Percentiles rank a stretch among this genome's conserved stretches.
Evolutionary conservation across 140 eudicot genomes (phyloP).

Genomic region (Senecio squalidus): DNA sequence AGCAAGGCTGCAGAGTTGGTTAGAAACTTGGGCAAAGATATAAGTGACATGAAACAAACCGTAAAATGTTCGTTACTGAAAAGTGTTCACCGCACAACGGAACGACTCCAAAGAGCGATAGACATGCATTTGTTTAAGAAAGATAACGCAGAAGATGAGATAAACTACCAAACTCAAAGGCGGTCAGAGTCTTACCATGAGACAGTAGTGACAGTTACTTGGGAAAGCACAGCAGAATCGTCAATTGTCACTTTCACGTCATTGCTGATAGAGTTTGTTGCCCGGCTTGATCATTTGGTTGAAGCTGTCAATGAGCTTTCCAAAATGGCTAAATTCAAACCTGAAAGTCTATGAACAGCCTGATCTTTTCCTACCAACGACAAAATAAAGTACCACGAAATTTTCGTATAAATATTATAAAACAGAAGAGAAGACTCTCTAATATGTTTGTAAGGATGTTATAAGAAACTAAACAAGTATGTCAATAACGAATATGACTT

Average conservation of each 20-base stretch:
- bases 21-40: slow-evolving; percentile 53
- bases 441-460: background rate
- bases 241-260: slow-evolving; percentile 68
- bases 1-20: slow-evolving; percentile 55
- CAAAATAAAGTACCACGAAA: background rate
- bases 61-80: slow-evolving; percentile 31
- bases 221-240: slow-evolving; percentile 52
- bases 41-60: slow-evolving; percentile 46
- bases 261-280: slow-evolving; percentile 68
- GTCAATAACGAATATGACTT: background rate
- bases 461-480: background rate
- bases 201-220: slow-evolving; percentile 16
- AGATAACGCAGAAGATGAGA: slow-evolving; percentile 21
- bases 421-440: background rate
- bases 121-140: slow-evolving; percentile 42
- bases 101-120: slow-evolving; percentile 49
- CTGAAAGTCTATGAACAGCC: slow-evolving; percentile 20
- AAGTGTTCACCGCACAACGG: slow-evolving; percentile 40
- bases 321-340: slow-evolving; percentile 52
- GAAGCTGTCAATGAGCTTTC: slow-evolving; percentile 69
- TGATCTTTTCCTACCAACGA: slow-evolving; percentile 1
- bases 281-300: slow-evolving; percentile 81
- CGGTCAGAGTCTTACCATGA: slow-evolving; percentile 35
- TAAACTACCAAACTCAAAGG: slow-evolving; percentile 13
- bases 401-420: background rate